Evolutionary conservation across 441 rosid genomes (phyloP).

Genomic region (Aleurites moluccanus): DNA sequence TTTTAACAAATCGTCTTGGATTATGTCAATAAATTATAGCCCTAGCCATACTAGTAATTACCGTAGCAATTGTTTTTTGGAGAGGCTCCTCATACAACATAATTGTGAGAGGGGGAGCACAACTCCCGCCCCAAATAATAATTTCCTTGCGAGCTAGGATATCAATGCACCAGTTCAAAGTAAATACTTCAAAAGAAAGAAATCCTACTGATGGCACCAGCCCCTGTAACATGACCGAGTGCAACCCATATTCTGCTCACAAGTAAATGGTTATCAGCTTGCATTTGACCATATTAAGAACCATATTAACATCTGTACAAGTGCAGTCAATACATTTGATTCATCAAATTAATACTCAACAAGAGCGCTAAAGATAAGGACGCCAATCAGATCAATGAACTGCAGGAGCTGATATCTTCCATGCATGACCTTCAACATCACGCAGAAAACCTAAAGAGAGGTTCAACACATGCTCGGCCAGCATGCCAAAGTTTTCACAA

Average conservation of each 20-base stretch:
- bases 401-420: neutral
- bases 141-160: neutral
- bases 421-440: neutral
- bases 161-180: neutral
- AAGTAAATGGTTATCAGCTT: neutral
- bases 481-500: neutral
- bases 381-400: neutral
- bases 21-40: no score
- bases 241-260: neutral
- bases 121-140: neutral
- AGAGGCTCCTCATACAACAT: no score
- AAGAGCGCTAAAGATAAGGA: neutral
- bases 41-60: no score
- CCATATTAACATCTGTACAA: neutral
- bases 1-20: no score
- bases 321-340: neutral
- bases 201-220: neutral
- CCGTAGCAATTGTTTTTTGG: no score
- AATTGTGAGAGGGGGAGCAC: neutral
- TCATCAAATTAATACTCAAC: neutral
- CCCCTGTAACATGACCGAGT: neutral
- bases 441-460: neutral
- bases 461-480: neutral
- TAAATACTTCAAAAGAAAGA: neutral
- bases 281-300: neutral